Evolutionary conservation across 352 stramenopile species (phyloP).

Genomic region (Phytophthora hybrid): DNA sequence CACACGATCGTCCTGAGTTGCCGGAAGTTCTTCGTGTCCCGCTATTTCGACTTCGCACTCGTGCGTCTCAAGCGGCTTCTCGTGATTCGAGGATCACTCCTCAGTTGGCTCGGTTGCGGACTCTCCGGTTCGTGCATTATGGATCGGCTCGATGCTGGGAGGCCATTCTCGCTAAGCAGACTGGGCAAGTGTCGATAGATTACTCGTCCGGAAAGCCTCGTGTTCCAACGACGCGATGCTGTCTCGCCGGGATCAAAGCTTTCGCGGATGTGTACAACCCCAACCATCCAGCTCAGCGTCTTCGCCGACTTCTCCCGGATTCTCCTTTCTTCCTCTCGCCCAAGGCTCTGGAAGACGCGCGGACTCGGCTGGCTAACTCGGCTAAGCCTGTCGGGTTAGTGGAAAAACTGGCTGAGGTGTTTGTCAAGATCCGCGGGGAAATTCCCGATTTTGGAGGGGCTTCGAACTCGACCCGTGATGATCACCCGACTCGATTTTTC

Average conservation of each 20-base stretch:
- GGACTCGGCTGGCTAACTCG: background rate
- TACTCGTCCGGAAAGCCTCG: too few relatives aligned
- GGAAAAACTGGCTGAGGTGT: background rate
- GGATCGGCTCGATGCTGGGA: background rate
- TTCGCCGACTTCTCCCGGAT: background rate
- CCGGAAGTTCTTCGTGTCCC: background rate
- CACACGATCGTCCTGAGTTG: background rate
- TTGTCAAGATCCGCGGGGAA: too few relatives aligned
- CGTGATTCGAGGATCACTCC: background rate
- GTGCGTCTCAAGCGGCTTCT: too few relatives aligned
- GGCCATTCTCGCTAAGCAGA: background rate
- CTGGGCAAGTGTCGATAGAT: background rate
- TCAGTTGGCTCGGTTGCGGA: background rate
- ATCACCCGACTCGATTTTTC: background rate
- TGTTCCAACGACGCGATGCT: too few relatives aligned
- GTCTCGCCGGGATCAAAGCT: background rate
- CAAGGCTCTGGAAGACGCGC: background rate
- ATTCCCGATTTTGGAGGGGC: too few relatives aligned
- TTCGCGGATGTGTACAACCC: background rate
- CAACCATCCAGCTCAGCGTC: background rate
- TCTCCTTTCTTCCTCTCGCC: background rate
- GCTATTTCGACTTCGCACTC: background rate
- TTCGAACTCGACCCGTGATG: background rate
- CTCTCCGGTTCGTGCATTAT: background rate
- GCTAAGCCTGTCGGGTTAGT: background rate